Percentiles rank a stretch among this genome's conserved stretches.
Evolutionary conservation across 495 filamentous ascomycete species (phyloP).

Genomic region (Annulohypoxylon stygium): DNA sequence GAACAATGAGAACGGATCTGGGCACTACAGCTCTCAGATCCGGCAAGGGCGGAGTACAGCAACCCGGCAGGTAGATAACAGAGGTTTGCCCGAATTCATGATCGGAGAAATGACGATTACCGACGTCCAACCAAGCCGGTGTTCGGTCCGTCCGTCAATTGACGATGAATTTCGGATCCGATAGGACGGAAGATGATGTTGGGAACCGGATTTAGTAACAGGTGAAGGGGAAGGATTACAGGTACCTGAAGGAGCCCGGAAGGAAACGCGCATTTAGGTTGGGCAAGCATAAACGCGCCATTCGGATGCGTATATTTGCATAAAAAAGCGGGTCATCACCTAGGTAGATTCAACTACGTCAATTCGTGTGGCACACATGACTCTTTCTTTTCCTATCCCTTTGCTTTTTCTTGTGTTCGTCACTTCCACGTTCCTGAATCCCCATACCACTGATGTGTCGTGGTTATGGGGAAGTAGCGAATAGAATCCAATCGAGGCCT

Average conservation of each 20-base stretch:
- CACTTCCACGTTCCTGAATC: slow-evolving; percentile 14
- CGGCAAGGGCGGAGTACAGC: slow-evolving; percentile 17
- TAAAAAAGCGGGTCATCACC: slow-evolving; percentile 9
- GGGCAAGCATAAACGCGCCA: slow-evolving; percentile 2
- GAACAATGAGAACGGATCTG: not conserved
- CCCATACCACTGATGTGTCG: not conserved
- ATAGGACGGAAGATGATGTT: not conserved
- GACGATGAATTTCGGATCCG: slow-evolving; percentile 24
- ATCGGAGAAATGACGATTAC: slow-evolving; percentile 24
- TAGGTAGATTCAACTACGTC: not conserved
- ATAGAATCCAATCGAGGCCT: not conserved
- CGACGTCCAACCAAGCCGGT: slow-evolving; percentile 10
- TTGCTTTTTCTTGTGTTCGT: not conserved
- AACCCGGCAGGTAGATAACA: not conserved
- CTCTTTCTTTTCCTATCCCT: slow-evolving; percentile 4
- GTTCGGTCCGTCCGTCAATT: slow-evolving; percentile 23
- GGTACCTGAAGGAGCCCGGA: not conserved
- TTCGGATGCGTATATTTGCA: not conserved
- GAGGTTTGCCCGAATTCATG: slow-evolving; percentile 28
- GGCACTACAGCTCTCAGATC: slow-evolving; percentile 20
- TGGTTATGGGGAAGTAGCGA: not conserved
- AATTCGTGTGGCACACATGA: slow-evolving; percentile 12
- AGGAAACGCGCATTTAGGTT: slow-evolving; percentile 22
- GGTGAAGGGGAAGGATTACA: slow-evolving; percentile 15
- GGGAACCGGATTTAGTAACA: slow-evolving; percentile 15